Base-by-base conservation (phyloP, 2,329 filamentous ascomycete species). In the Sporothrix schenckii region DNA sequence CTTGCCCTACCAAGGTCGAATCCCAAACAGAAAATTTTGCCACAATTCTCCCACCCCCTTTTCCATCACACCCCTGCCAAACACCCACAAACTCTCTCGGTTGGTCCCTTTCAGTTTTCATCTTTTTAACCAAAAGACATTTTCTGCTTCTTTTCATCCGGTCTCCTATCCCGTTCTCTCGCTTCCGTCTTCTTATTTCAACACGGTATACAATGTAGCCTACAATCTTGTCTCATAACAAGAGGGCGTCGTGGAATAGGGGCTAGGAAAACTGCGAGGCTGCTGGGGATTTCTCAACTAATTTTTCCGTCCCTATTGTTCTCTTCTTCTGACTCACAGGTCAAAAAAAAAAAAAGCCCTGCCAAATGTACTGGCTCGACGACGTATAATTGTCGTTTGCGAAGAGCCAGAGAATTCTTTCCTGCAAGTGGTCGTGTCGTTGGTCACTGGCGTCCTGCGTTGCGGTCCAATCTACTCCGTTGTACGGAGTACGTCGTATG, bases 381-480 rank as follows among this genome's bases (percentile, higher is more conserved):
- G 34, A 34, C 34, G 5, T 9, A 34, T 2, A 11, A 30, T 49
- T 47, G 13, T 30, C 2, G 34, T 9, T 50, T 16, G 19, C 63
- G 10, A 52, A 9, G 16, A 39, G 21, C 61, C 52, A 4, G 39
- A 9, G 30, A n/a, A 7, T n/a, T 21, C 44, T 11, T 39, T n/a
- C 16, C 56, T 63, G 58, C 41, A 39, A 39, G 58, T 63, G 39
- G 16, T 41, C 30, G 39, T 63, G 58, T 63, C 58, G 39, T 63
- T 41, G 24, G 27, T 39, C 53, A 53, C 56, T 50, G 30, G 53
- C 47, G 53, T 67, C 61, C 69, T 70, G 69, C 69, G 6, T 70
- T 70, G 69, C 49, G 50, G 69, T 70, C 69, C 69, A 70, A 70
- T 27, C 60, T 63, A 34, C 34, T 34, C 6, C 34, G 34, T 34